Evolutionary conservation across 345 rosid genomes (phyloP), one percentile per base, ranked within the genome.

Genomic region (Atalantia buxifolia): DNA sequence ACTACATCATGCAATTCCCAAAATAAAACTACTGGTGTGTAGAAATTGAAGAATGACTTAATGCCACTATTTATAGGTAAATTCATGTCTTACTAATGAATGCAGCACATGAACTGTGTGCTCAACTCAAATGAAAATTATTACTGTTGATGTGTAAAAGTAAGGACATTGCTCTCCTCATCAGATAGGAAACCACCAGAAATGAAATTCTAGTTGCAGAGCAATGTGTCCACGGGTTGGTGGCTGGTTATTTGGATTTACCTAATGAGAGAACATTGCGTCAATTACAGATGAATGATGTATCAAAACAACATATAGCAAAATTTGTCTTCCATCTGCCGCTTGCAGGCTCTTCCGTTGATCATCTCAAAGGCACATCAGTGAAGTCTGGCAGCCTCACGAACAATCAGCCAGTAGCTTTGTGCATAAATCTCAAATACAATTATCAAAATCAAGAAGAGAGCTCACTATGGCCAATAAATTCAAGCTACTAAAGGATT

Each of bases 291-390:
- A 31, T 31, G 13, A n/a, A 66, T 18, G 60, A 33, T 10, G 61
- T 25, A 79, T 71, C 38, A 24, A 36, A 4, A 28, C 70, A 27
- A 72, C 25, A 14, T 16, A 13, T 71, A 76, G 74, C 45, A 53
- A 55, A 53, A 35, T 7, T 25, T 12, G 33, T 45, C 84, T 79
- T 88, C 98, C 97, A 71, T 95, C 93, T 0, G 98, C 99, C 30
- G 85, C 70, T 89, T 92, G 87, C 99, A 95, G 94, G 70, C 93
- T 89, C 74, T 79, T 91, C 27, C 94, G 84, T 83, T 95, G 99
- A 82, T 95, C 98, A 4, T 95, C 97, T 88, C 78, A 92, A 72
- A 60, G 95, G 97, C 74, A 93, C 98, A 80, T 95, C 99, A 40
- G 99, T 92, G 90, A 95, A 95, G 77, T 95, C 98, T 95, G 87